Conservation (phyloP, 768 basidiomycete species). For the Psilocybe subaeruginosa region DNA sequence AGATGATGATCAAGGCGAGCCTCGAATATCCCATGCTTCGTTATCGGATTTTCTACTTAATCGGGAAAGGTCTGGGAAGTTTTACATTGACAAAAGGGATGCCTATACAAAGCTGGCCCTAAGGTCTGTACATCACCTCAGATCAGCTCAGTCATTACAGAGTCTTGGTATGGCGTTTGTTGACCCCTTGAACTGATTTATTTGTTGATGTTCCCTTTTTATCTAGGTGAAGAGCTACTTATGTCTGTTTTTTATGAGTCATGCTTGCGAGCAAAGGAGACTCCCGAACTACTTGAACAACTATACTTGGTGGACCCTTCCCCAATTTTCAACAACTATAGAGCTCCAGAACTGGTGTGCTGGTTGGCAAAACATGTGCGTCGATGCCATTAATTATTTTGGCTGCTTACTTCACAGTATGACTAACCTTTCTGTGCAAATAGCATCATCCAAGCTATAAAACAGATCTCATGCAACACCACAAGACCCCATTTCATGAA, state of each 20-base stretch:
- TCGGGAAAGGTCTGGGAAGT: background rate
- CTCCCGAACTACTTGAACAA: background rate
- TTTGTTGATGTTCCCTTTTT: background rate
- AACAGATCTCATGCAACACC: background rate
- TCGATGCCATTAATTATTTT: background rate
- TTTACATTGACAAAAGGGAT: background rate
- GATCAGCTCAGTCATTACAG: background rate
- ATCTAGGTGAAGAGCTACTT: background rate
- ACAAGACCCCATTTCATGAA: background rate
- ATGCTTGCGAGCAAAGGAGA: background rate
- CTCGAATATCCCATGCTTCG: background rate
- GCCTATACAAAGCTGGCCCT: background rate
- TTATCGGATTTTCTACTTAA: conserved; percentile 1
- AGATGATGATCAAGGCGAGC: background rate
- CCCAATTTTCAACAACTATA: background rate
- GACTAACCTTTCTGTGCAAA: background rate
- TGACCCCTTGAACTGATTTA: background rate
- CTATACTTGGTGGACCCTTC: background rate
- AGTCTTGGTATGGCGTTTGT: background rate
- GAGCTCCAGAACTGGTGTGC: background rate
- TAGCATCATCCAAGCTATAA: background rate
- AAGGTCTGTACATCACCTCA: background rate
- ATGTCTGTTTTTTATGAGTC: background rate
- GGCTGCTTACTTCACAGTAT: background rate
- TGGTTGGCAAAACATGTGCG: background rate